Percentiles rank a stretch among this genome's conserved stretches.
phyloP scores from a whole-genome alignment of 2,329 filamentous ascomycete genomes.

The Didymosphaeria variabile region DNA sequence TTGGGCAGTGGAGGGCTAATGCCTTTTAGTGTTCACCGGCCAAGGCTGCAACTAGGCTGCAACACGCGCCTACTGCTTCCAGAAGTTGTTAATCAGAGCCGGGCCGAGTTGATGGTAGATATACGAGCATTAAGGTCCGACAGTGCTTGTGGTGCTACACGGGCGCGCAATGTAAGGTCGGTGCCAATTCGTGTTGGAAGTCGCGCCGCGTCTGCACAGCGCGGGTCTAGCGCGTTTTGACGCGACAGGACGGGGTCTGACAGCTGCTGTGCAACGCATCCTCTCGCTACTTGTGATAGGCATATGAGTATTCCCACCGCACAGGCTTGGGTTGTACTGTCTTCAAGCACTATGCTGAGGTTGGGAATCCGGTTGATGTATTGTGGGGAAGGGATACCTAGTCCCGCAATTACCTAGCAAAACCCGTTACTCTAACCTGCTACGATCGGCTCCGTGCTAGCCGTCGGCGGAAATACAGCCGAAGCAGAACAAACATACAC shows the following conservation, averaged over 20 bases:
- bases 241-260: constrained; percentile 1
- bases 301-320: background rate
- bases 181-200: background rate
- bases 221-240: constrained; percentile 5
- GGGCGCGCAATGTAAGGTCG: background rate
- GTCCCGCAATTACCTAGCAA: background rate
- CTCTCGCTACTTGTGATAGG: background rate
- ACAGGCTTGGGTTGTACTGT: background rate
- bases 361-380: constrained; percentile 3
- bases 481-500: background rate
- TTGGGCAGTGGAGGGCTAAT: background rate
- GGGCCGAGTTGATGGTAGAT: background rate
- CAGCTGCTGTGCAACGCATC: background rate
- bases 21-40: background rate
- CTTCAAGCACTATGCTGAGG: background rate
- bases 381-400: constrained; percentile 3
- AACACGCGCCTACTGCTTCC: background rate
- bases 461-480: background rate
- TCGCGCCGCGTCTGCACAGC: background rate
- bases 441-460: constrained; percentile 1
- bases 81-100: background rate
- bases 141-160: background rate
- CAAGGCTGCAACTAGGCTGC: background rate
- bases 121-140: too few species aligned
- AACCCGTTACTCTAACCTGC: background rate